Evolutionary conservation across 495 filamentous ascomycete genomes (phyloP).

Genomic region (Aspergillus sparsus): DNA sequence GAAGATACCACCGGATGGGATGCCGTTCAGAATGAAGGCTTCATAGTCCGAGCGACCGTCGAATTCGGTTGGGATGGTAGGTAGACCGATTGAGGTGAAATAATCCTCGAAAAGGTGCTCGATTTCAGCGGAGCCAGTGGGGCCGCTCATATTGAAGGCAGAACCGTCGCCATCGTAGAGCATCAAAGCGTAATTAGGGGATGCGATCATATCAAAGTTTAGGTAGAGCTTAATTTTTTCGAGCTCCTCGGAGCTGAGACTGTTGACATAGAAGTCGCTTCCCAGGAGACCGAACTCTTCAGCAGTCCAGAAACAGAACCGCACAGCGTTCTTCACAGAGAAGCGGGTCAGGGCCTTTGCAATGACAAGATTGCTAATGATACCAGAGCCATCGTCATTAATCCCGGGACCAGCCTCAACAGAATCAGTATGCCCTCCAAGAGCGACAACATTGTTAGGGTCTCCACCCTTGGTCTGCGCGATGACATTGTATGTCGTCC

Average conservation of each 20-base stretch:
- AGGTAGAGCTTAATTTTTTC: conserved; percentile 66
- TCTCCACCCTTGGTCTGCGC: conserved; percentile 66
- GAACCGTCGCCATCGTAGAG: conserved; percentile 73
- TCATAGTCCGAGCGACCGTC: conserved; percentile 68
- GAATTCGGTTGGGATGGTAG: conserved; percentile 55
- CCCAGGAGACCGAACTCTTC: conserved; percentile 70
- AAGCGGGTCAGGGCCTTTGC: conserved; percentile 61
- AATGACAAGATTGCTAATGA: conserved; percentile 62
- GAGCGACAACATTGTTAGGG: conserved; percentile 60
- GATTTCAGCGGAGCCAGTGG: conserved; percentile 62
- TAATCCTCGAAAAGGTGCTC: conserved; percentile 65
- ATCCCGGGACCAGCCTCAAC: conserved; percentile 63
- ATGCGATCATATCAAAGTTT: conserved; percentile 80
- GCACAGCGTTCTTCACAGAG: conserved; percentile 64
- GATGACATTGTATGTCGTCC: conserved; percentile 65
- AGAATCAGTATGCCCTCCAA: conserved; percentile 71
- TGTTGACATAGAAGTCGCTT: conserved; percentile 58
- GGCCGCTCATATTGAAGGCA: conserved; percentile 61
- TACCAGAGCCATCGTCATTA: conserved; percentile 70
- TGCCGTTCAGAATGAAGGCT: conserved; percentile 63
- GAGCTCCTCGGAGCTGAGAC: conserved; percentile 47
- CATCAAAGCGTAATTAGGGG: conserved; percentile 66
- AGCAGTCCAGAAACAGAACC: conserved; percentile 70
- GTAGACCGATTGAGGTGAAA: conserved; percentile 46
- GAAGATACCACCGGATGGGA: conserved; percentile 66